Evolutionary conservation across 495 filamentous ascomycete genomes (phyloP).

Genomic region (Penicillium cosmopolitanum): DNA sequence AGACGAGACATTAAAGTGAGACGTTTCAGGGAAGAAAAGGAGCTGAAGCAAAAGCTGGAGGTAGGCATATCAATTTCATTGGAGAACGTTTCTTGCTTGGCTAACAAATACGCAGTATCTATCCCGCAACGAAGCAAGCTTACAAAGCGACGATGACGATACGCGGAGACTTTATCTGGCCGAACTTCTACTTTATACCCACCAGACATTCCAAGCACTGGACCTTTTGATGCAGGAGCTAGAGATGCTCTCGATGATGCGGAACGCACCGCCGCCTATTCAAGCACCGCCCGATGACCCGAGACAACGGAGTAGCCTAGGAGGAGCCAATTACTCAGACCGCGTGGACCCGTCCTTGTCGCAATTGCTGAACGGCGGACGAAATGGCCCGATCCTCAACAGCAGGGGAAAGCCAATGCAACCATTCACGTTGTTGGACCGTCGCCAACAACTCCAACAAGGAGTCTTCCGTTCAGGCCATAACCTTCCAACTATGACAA

Average conservation of each 20-base stretch:
- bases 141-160: slow-evolving; percentile 75
- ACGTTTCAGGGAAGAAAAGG: slow-evolving; percentile 83
- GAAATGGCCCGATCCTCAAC: slow-evolving; percentile 76
- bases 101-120: slow-evolving; percentile 54
- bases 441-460: slow-evolving; percentile 72
- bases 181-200: slow-evolving; percentile 68
- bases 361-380: slow-evolving; percentile 53
- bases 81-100: neutral
- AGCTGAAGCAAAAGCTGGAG: slow-evolving; percentile 81
- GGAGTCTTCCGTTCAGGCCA: slow-evolving; percentile 92
- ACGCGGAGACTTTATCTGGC: slow-evolving; percentile 78
- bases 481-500: slow-evolving; percentile 94
- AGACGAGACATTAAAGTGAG: slow-evolving; percentile 83
- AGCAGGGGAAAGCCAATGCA: slow-evolving; percentile 83
- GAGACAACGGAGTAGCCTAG: slow-evolving; percentile 45
- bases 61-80: slow-evolving; percentile 37
- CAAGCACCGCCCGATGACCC: slow-evolving; percentile 49
- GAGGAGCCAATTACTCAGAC: slow-evolving; percentile 65
- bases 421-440: slow-evolving; percentile 85
- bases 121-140: slow-evolving; percentile 58
- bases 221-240: slow-evolving; percentile 84
- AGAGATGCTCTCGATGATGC: slow-evolving; percentile 76
- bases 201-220: slow-evolving; percentile 82
- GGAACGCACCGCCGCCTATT: slow-evolving; percentile 41
- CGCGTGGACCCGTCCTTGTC: slow-evolving; percentile 69